Evolutionary conservation across 768 basidiomycete species (phyloP).

Genomic region (Rhizopogon salebrosus): DNA sequence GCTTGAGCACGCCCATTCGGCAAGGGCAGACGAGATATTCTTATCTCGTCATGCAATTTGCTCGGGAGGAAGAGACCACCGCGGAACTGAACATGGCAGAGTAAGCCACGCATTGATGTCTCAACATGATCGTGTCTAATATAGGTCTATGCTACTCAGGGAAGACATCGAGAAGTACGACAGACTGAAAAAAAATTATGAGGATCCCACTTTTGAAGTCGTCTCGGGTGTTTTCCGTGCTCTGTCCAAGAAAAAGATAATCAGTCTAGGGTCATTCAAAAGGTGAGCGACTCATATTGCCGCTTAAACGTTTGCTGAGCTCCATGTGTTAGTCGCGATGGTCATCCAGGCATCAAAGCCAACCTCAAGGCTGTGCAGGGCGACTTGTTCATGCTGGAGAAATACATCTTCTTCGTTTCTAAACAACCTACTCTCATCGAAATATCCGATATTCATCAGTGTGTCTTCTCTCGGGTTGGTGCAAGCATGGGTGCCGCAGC

Average conservation of each 20-base stretch:
- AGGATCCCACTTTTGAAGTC: constrained; percentile 92
- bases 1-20: constrained; percentile 87
- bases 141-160: constrained; percentile 29
- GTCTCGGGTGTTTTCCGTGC: constrained; percentile 92
- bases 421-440: constrained; percentile 92
- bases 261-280: constrained; percentile 80
- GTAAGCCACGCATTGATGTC: constrained; percentile 40
- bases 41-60: constrained; percentile 97
- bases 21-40: constrained; percentile 98
- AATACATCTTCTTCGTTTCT: constrained; percentile 96
- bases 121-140: not conserved
- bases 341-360: constrained; percentile 93
- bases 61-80: constrained; percentile 94
- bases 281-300: constrained; percentile 41
- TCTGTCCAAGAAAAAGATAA: constrained; percentile 86
- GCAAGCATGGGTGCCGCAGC: constrained; percentile 76
- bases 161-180: constrained; percentile 78
- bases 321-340: constrained; percentile 57
- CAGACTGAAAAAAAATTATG: constrained; percentile 87
- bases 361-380: constrained; percentile 96
- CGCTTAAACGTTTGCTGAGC: not conserved
- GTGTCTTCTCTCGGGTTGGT: constrained; percentile 91
- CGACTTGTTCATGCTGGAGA: constrained; percentile 96
- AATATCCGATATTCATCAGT: constrained; percentile 83
- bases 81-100: constrained; percentile 91